phyloP scores from a whole-genome alignment of 495 filamentous ascomycete species.

The Aspergillus ostianus region DNA sequence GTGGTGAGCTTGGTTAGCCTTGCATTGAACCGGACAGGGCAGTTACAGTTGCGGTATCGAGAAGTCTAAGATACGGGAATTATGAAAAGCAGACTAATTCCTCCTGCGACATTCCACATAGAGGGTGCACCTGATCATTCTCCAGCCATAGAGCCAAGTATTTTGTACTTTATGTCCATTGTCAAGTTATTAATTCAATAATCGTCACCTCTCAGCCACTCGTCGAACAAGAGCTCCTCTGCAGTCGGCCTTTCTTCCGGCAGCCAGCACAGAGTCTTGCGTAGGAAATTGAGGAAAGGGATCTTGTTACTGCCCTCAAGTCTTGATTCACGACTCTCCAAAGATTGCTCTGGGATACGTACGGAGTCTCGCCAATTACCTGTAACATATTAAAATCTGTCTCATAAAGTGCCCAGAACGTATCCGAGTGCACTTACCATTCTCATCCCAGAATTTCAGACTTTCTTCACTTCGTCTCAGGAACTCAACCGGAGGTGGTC shows the following conservation, averaged over 20 bases:
- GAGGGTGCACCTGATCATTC: no score
- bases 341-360: conserved; percentile 29
- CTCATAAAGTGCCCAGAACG: no score
- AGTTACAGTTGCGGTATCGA: no score
- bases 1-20: no score
- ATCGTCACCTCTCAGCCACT: conserved; percentile 26
- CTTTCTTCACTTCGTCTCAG: conserved; percentile 24
- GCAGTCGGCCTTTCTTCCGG: conserved; percentile 39
- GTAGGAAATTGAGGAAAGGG: conserved; percentile 37
- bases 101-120: no score
- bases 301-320: conserved; percentile 27
- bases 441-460: conserved; percentile 29
- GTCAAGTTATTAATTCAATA: no score
- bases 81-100: no score
- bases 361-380: conserved; percentile 33
- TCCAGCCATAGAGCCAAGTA: no score
- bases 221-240: conserved; percentile 34
- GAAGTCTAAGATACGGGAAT: no score
- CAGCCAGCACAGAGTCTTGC: conserved; percentile 39
- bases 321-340: conserved; percentile 20
- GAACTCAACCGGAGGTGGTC: conserved; percentile 31
- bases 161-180: no score
- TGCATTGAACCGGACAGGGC: no score
- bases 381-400: conserved; percentile 2
- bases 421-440: no score